phyloP scores from a whole-genome alignment of 352 stramenopile genomes.

The Phytophthora pluvialis region DNA sequence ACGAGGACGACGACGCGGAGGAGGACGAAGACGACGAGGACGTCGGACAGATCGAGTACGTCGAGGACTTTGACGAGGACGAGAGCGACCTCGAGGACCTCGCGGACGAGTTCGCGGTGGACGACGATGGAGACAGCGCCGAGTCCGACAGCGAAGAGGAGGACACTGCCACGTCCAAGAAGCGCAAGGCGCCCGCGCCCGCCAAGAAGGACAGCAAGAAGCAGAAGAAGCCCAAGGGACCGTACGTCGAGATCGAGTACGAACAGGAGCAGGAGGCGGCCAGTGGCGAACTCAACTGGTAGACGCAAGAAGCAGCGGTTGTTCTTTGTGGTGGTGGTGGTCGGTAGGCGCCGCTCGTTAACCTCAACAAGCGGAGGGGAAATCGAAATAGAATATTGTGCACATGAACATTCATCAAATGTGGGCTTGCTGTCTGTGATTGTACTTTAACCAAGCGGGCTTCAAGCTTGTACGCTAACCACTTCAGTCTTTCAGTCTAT shows the following conservation, averaged over 20 bases:
- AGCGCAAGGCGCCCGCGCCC: slow-evolving; percentile 64
- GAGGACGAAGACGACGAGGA: slow-evolving; percentile 53
- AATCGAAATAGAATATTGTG: slow-evolving; percentile 50
- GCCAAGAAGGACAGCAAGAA: slow-evolving; percentile 60
- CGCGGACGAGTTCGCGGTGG: slow-evolving; percentile 66
- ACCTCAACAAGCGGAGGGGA: slow-evolving; percentile 18
- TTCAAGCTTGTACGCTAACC: no score
- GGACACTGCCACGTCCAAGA: slow-evolving; percentile 56
- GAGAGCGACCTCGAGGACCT: slow-evolving; percentile 93
- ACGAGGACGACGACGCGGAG: slow-evolving; percentile 62
- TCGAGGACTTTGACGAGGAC: slow-evolving; percentile 92
- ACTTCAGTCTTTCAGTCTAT: no score
- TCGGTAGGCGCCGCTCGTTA: slow-evolving; percentile 5
- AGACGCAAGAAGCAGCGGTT: slow-evolving; percentile 17
- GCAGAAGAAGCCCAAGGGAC: slow-evolving; percentile 71
- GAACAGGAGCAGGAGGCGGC: slow-evolving; percentile 76
- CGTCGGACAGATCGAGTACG: slow-evolving; percentile 77
- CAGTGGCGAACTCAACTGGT: slow-evolving; percentile 59
- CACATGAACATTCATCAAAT: slow-evolving; percentile 24
- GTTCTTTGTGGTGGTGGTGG: slow-evolving; percentile 16
- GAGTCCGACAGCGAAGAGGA: slow-evolving; percentile 56
- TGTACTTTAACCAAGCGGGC: no score
- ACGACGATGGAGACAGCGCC: slow-evolving; percentile 59
- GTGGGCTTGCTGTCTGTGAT: not conserved
- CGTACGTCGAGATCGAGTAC: slow-evolving; percentile 90